These are phyloP conservation scores for Bruguiera sexangula DNA, from an alignment of 345 rosid species.

Conservation along the genomic window DNA sequence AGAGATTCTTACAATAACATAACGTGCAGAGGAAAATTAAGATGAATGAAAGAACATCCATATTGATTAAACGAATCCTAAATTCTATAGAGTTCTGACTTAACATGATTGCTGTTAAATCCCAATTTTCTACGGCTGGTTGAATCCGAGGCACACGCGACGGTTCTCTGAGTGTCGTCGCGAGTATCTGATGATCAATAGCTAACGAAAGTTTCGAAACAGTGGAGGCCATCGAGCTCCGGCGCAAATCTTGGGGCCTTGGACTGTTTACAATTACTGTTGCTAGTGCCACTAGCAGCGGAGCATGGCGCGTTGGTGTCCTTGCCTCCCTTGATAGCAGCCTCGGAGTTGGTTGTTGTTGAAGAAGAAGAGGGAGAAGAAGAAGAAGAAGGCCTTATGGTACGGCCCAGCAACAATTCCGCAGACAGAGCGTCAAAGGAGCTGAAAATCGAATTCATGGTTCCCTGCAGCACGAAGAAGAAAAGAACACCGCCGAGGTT, in stretches of 20 bases:
- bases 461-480: not conserved
- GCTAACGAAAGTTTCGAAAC: conserved; percentile 59
- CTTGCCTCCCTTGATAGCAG: not conserved
- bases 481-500: no score
- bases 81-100: no score
- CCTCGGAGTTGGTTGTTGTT: not conserved
- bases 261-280: not conserved
- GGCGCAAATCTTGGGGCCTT: conserved; percentile 46
- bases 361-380: not conserved
- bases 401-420: conserved; percentile 55
- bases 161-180: no score
- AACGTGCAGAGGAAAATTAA: no score
- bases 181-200: not conserved
- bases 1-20: no score
- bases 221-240: conserved; percentile 65
- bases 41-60: no score
- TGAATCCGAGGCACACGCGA: no score
- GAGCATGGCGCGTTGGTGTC: not conserved
- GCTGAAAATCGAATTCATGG: conserved; percentile 78
- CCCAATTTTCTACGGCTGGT: no score
- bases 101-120: no score
- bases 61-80: no score
- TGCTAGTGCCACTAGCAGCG: conserved; percentile 10
- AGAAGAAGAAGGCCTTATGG: conserved; percentile 25
- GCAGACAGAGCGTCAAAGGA: conserved; percentile 59